phyloP scores from a whole-genome alignment of 2,329 filamentous ascomycete species.

The Aphanoascus verrucosus region DNA sequence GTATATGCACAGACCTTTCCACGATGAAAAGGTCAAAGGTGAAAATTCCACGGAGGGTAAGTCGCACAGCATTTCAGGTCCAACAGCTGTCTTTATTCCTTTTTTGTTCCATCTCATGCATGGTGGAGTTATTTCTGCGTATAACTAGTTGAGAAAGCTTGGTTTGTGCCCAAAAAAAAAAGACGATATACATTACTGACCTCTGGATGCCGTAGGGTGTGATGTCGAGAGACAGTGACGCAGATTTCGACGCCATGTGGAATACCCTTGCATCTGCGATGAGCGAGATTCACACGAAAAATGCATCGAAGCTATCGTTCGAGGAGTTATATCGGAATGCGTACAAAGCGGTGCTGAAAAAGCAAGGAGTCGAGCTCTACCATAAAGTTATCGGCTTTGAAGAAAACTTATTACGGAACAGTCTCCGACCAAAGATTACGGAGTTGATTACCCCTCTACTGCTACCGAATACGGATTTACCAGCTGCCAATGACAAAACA shows the following conservation, averaged over 20 bases:
- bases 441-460: slow-evolving; percentile 61
- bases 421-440: slow-evolving; percentile 62
- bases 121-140: background rate
- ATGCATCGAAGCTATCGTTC: slow-evolving; percentile 81
- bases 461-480: slow-evolving; percentile 42
- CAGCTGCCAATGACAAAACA: slow-evolving; percentile 46
- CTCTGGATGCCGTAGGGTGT: slow-evolving; percentile 39
- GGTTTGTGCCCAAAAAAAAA: too few species aligned
- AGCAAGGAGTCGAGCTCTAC: slow-evolving; percentile 74
- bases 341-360: slow-evolving; percentile 86
- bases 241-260: slow-evolving; percentile 85
- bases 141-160: too few species aligned
- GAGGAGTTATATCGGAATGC: slow-evolving; percentile 89
- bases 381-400: slow-evolving; percentile 71
- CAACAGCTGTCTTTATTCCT: background rate
- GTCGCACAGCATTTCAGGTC: slow-evolving; percentile 24
- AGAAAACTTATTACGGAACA: slow-evolving; percentile 62
- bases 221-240: slow-evolving; percentile 44
- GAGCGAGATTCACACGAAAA: slow-evolving; percentile 80
- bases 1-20: background rate
- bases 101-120: background rate
- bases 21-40: slow-evolving; percentile 52
- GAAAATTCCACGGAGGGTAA: slow-evolving; percentile 55
- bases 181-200: background rate
- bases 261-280: slow-evolving; percentile 63